These are phyloP conservation scores for Ophiocordyceps unilateralis DNA, from an alignment of 2,329 filamentous ascomycete genomes.

Conservation along the genomic window DNA sequence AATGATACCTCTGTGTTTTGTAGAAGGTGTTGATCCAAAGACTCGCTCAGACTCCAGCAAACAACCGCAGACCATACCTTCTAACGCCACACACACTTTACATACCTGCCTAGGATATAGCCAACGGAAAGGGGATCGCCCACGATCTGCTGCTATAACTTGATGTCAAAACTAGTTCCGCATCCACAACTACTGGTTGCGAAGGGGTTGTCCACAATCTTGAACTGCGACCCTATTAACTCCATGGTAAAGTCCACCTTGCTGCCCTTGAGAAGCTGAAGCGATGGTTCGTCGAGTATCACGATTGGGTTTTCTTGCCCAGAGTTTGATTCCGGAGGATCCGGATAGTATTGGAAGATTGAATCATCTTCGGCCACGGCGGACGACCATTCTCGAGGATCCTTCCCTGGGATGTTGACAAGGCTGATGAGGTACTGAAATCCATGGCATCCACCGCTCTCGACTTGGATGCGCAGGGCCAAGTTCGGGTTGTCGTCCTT, in stretches of 20 bases:
- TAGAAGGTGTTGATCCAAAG: background rate
- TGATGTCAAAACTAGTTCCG: conserved; percentile 94
- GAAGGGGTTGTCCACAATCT: conserved; percentile 82
- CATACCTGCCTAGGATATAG: no score
- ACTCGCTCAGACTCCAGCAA: no score
- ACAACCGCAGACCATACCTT: no score
- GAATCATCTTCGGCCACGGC: conserved; percentile 60
- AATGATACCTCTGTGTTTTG: background rate
- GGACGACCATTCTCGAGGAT: conserved; percentile 15
- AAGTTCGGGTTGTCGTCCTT: conserved; percentile 60
- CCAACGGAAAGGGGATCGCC: background rate
- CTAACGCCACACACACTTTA: no score
- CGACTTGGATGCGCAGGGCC: conserved; percentile 79
- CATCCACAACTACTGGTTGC: conserved; percentile 93
- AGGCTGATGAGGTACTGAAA: conserved; percentile 96
- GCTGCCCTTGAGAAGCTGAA: conserved; percentile 81
- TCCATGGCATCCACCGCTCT: conserved; percentile 88
- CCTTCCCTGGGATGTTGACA: conserved; percentile 37
- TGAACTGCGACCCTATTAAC: conserved; percentile 78
- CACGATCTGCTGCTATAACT: conserved; percentile 15
- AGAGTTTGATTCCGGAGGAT: conserved; percentile 18
- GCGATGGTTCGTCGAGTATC: conserved; percentile 70
- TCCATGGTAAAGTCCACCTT: conserved; percentile 96
- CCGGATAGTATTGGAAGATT: conserved; percentile 55
- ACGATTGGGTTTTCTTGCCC: conserved; percentile 45